Evolutionary conservation across 2,329 filamentous ascomycete species (phyloP), one percentile per base, ranked within the genome.

Genomic region (Helminthosporium solani): DNA sequence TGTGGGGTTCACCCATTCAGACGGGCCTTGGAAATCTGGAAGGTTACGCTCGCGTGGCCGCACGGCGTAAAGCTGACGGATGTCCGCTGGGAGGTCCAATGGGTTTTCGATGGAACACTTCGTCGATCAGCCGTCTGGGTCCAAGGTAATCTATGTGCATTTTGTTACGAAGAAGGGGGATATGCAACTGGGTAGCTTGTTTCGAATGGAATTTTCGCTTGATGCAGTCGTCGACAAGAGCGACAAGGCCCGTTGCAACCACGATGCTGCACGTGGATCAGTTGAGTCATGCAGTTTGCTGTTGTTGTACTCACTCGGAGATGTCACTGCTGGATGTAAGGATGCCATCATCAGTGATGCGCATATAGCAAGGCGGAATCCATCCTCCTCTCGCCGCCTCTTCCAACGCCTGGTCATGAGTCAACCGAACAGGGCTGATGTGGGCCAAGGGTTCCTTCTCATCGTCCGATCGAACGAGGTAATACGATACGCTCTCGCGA

Each of bases 211-310:
- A 94, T 47, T 82, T 83, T 50, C 83, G 79, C 70, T 88, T 88
- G 75, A 97, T 96, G 73, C 85, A 89, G 72, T 97, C 90, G 64
- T 97, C 92, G 41, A 95, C 86, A 35, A 97, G 82, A 7, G 88
- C 83, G 58, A 95, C 84, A 57, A 97, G 80, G 19, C 92, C 92
- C n/a, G 90, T 94, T 37, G 90, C 83, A 52, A 97, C 81, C 53
- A 97, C 86, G 54, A 95, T 86, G 68, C 90, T 95, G 56, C 33
- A 36, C n/a, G 28, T 16, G 27, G 14, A 35, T 67, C 47, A 67
- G 59, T 50, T 23, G 15, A 43, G 38, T 46, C 44, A 28, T 42
- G 47, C 33, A 34, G 42, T 35, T 11, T 34, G 27, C 31, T 19
- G 34, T 20, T 35, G 20, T 41, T 30, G 39, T 38, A 81, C 83